Base-by-base conservation (phyloP, 129 eudicot species). In the Calendula officinalis region DNA sequence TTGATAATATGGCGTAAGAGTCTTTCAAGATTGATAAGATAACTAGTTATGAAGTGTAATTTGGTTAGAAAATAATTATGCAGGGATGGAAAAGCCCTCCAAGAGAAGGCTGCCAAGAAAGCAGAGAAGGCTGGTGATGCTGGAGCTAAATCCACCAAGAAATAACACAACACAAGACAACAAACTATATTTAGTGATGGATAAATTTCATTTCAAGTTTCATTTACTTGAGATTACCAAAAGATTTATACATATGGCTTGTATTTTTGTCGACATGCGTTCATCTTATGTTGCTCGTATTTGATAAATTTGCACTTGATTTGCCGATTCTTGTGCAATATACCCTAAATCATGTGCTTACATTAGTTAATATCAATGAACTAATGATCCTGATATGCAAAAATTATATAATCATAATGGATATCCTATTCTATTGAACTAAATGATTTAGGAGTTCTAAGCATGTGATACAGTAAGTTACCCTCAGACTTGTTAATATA, bases 71-170 rank as follows among this genome's bases (percentile, higher is more conserved):
- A 48, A 45, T 5, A 22, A 7, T 30, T 30, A 17, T 66, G 52
- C 62, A 85, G 94, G 85, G 94, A 85, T 59, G 94, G 83, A 45
- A 85, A 85, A 69, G 94, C 94, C 6, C 94, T 85, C 10, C 94
- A 85, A 70, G 94, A 85, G 71, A 85, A 85, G 69, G 61, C 81
- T 1, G 85, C 94, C 13, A 85, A 82, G 83, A 85, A 85, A 67
- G 94, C 88, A 17, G 88, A 69, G 41, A 43, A 77, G 36, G 88
- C 82, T 27, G 84, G 71, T 62, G 69, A 76, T 62, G 76, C 74
- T 17, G 88, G 83, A 72, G 83, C 83, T 70, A 82, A 73, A 69
- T 69, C 61, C 81, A 73, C 50, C 66, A 76, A 85, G 76, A 78
- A 84, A 75, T 84, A 78, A 69, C n/a, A 48, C 3, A 14, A 5